Conservation (phyloP, 2,329 filamentous ascomycete genomes). For the Aureobasidium sp. region DNA sequence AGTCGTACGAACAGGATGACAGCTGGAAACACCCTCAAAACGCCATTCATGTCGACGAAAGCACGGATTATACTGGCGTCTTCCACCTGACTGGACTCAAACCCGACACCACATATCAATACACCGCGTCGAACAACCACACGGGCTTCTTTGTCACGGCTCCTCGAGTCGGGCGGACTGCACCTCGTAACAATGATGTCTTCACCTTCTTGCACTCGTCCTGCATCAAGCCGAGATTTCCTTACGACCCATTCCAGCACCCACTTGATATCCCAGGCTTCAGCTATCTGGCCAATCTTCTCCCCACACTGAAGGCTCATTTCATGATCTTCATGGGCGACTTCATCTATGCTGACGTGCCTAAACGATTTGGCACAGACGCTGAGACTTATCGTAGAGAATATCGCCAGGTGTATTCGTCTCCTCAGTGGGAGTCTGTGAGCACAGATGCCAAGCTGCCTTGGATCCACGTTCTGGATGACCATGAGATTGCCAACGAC, state of each 20-base stretch:
- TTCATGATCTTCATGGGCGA: conserved; percentile 71
- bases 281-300: conserved; percentile 63
- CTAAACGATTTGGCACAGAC: conserved; percentile 65
- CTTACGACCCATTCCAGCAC: conserved; percentile 79
- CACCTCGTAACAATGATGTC: conserved; percentile 45
- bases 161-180: conserved; percentile 59
- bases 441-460: conserved; percentile 48
- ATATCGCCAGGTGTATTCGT: conserved; percentile 92
- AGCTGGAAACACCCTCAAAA: conserved; percentile 62
- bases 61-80: conserved; percentile 74
- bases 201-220: conserved; percentile 91
- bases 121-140: conserved; percentile 79
- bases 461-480: conserved; percentile 95
- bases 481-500: conserved; percentile 94
- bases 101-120: conserved; percentile 72
- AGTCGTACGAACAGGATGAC: conserved; percentile 46
- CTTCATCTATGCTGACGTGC: conserved; percentile 88
- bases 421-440: conserved; percentile 69
- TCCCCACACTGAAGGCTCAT: conserved; percentile 66
- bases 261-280: conserved; percentile 77
- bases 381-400: conserved; percentile 77
- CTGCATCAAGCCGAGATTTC: conserved; percentile 86
- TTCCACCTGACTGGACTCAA: conserved; percentile 61
- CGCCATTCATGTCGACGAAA: conserved; percentile 60
- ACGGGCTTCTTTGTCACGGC: conserved; percentile 74